Percentiles rank a stretch among this genome's conserved stretches.
Evolutionary conservation across 495 filamentous ascomycete species (phyloP).

Genomic region (Platismatia glauca): DNA sequence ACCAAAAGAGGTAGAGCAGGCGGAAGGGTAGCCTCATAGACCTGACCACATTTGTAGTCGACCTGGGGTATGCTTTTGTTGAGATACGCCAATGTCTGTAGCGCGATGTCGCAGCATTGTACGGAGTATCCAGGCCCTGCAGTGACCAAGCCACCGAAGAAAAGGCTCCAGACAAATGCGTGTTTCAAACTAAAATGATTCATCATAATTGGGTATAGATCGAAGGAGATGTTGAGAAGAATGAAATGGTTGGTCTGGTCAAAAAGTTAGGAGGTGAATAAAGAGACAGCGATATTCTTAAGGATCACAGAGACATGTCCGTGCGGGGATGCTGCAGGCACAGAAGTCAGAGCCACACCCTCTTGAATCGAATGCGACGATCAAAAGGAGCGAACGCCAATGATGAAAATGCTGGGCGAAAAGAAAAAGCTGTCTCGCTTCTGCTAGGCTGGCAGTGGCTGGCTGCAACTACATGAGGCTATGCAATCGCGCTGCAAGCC

Average conservation of each 20-base stretch:
- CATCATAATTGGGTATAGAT: not conserved
- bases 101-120: constrained; percentile 11
- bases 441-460: not conserved
- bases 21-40: not conserved
- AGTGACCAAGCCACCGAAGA: not conserved
- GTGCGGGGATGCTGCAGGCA: not conserved
- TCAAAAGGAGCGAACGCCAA: not conserved
- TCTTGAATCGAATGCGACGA: not conserved
- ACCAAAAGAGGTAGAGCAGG: constrained; percentile 17
- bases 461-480: not conserved
- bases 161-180: not conserved
- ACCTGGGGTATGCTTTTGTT: not conserved
- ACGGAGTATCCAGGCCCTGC: not conserved
- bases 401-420: not conserved
- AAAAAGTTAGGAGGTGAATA: not conserved
- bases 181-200: not conserved
- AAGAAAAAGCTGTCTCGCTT: not conserved
- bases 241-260: not conserved
- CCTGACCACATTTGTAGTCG: constrained; percentile 13
- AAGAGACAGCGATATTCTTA: not conserved
- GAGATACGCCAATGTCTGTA: not conserved
- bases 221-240: not conserved
- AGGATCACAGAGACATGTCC: not conserved
- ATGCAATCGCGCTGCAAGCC: not conserved
- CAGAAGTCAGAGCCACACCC: not conserved